Conservation (phyloP, 495 filamentous ascomycete species). For the Penicillium cinerascens region DNA sequence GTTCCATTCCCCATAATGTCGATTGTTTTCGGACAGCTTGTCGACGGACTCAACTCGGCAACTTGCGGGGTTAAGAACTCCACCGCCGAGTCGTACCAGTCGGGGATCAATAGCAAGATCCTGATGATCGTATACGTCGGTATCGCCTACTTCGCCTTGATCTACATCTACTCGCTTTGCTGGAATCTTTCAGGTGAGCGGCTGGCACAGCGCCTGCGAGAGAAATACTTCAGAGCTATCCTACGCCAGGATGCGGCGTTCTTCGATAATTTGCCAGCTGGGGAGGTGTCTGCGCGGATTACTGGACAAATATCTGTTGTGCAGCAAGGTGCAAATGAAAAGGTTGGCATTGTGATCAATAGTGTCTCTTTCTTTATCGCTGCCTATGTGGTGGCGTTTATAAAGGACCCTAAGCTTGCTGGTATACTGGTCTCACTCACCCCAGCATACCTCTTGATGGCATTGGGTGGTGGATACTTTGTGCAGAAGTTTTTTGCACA, state of each 20-base stretch:
- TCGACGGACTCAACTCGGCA: constrained; percentile 58
- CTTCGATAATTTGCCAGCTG: constrained; percentile 52
- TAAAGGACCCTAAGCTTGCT: constrained; percentile 45
- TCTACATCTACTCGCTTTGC: constrained; percentile 47
- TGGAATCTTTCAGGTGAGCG: constrained; percentile 59
- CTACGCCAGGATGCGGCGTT: constrained; percentile 57
- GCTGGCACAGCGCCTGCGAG: constrained; percentile 56
- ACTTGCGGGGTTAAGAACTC: constrained; percentile 38
- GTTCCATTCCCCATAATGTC: constrained; percentile 63
- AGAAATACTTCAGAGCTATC: constrained; percentile 51
- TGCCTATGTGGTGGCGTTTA: constrained; percentile 60
- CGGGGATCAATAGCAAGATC: constrained; percentile 51
- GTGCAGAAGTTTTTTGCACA: constrained; percentile 53
- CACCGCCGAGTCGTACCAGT: constrained; percentile 31
- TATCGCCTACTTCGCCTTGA: constrained; percentile 55
- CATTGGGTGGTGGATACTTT: constrained; percentile 54
- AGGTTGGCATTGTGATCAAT: constrained; percentile 57
- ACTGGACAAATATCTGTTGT: constrained; percentile 55
- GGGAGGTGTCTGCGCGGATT: constrained; percentile 56
- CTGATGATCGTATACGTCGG: constrained; percentile 58
- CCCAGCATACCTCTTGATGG: constrained; percentile 62
- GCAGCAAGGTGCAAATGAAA: constrained; percentile 60
- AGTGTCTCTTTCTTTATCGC: constrained; percentile 58
- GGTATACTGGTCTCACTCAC: constrained; percentile 49
- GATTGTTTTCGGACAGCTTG: constrained; percentile 61